A percentile compares a stretch with the other conserved stretches of the same genome.
Conservation (phyloP, 371 early-diverging fungal species). For the Rhizopus delemar region DNA sequence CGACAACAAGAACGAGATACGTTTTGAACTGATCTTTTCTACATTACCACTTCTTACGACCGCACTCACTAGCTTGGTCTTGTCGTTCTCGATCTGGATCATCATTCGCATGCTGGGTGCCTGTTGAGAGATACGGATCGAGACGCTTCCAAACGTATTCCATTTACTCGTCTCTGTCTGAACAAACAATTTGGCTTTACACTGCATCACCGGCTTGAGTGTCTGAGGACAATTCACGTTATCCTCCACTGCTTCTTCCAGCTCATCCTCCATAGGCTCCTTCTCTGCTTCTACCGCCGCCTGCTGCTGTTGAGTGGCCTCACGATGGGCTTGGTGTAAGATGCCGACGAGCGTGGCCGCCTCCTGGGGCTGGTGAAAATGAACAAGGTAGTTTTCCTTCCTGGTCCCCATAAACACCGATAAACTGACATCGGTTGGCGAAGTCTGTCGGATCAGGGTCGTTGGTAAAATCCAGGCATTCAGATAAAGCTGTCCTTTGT, state of each 20-base stretch:
- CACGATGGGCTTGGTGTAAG: slow-evolving; percentile 29
- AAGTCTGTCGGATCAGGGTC: slow-evolving; percentile 34
- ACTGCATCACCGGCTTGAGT: slow-evolving; percentile 42
- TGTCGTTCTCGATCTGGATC: slow-evolving; percentile 51
- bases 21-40: slow-evolving; percentile 35
- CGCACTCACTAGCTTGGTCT: slow-evolving; percentile 41
- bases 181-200: slow-evolving; percentile 43
- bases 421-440: slow-evolving; percentile 43
- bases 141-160: slow-evolving; percentile 41
- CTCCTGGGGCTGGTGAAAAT: slow-evolving; percentile 40
- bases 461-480: slow-evolving; percentile 50
- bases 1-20: slow-evolving; percentile 37
- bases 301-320: slow-evolving; percentile 5
- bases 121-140: slow-evolving; percentile 43
- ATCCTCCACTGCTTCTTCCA: not conserved
- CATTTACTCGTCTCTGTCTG: slow-evolving; percentile 48
- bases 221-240: slow-evolving; percentile 44
- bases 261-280: slow-evolving; percentile 11
- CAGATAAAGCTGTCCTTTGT: slow-evolving; percentile 38
- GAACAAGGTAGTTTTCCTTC: slow-evolving; percentile 49
- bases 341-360: slow-evolving; percentile 26
- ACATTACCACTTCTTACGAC: slow-evolving; percentile 48
- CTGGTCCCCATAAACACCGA: slow-evolving; percentile 37
- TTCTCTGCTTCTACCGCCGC: slow-evolving; percentile 11
- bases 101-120: slow-evolving; percentile 44